Base-by-base conservation (phyloP, 2,329 filamentous ascomycete species). In the Talaromyces sp. region DNA sequence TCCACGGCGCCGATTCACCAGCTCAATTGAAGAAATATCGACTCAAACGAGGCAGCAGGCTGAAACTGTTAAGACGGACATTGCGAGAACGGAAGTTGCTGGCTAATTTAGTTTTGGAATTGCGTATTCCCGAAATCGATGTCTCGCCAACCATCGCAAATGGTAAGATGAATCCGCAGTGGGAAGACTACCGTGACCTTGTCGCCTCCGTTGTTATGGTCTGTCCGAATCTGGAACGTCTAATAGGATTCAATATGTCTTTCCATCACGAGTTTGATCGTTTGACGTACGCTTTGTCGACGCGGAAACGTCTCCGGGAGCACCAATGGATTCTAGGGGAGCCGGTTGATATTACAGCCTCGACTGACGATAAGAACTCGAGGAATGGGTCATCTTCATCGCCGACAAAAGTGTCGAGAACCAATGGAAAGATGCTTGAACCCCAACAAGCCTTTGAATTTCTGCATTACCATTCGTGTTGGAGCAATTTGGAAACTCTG, bases 121-220 rank as follows among this genome's bases (percentile, higher is more conserved):
- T 88, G 37, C 81, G 83, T 43, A 78, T 87, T 11, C 78, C 83
- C 1, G 81, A 83, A 52, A 75, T 84, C 60, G 79, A 84, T 64
- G 50, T 78, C 63, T 66, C 77, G 8, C 63, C 66, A 7, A 71
- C 78, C 65, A 71, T 72, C 41, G 56, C 39, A 43, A 79, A 78
- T 33, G 79, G 74, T 52, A 76, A 78, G 64, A 75, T 78, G 56
- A 75, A 76, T 65, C 67, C 71, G 27, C 72, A 80, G 65, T 78
- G 78, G 70, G 78, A 83, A 69, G 81, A 83, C 58, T 82, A 85
- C 61, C 75, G 82, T 50, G 82, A 85, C 65, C 66, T 83, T 19
- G 73, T 87, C 19, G 83, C 84, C 6, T 85, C 84, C 0, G 76
- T 88, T 43, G 82, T 88, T 37, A 85, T 86, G 81, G 81, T 82